Conservation (phyloP, 805 yeast species). For the Debaryomyces hansenii region DNA sequence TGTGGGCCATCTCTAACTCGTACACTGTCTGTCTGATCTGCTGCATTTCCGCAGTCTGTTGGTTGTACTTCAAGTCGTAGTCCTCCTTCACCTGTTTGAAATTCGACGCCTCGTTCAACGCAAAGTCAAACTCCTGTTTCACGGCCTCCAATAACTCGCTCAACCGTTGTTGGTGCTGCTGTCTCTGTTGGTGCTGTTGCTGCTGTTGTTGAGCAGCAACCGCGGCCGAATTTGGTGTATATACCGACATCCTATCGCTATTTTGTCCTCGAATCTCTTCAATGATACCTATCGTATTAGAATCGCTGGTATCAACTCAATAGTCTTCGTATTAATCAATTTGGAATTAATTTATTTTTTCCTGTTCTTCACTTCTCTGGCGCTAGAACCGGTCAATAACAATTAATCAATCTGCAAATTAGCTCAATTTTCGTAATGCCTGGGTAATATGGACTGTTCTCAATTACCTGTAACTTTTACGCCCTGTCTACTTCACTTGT, state of each 20-base stretch:
- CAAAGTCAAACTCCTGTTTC: constrained; percentile 85
- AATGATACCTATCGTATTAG: background rate
- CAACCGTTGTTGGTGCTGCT: constrained; percentile 48
- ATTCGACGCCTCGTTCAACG: constrained; percentile 80
- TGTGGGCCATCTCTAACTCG: constrained; percentile 91
- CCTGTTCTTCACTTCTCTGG: too few relatives aligned
- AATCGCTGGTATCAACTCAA: background rate
- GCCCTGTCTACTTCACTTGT: background rate
- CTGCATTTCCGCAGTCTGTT: constrained; percentile 90
- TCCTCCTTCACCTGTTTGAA: constrained; percentile 91
- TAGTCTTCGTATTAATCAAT: background rate
- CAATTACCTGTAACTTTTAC: background rate
- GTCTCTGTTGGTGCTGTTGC: constrained; percentile 36
- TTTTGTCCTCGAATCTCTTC: background rate
- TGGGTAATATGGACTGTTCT: background rate
- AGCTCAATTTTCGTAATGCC: too few relatives aligned
- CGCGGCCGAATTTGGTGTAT: constrained; percentile 32
- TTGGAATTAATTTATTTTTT: background rate
- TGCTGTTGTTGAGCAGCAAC: constrained; percentile 24
- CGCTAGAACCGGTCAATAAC: too few relatives aligned
- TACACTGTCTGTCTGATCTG: constrained; percentile 92
- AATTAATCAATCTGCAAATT: too few relatives aligned
- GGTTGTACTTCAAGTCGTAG: constrained; percentile 83
- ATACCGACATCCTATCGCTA: constrained; percentile 29
- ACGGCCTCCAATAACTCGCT: constrained; percentile 88